phyloP scores from a whole-genome alignment of 805 yeast genomes.

The Scheffersomyces lignosus region DNA sequence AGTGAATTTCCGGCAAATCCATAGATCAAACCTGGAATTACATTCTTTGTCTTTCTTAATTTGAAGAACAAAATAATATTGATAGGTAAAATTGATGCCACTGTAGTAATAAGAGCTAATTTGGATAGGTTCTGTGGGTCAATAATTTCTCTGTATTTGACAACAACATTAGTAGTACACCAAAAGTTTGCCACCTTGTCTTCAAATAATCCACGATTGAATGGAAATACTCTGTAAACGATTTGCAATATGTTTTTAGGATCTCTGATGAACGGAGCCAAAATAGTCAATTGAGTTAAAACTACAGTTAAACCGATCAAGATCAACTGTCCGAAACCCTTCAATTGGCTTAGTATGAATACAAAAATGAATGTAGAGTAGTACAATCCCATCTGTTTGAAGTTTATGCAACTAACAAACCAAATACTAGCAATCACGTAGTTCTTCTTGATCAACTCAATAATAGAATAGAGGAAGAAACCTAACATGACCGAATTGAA shows the following conservation, averaged over 20 bases:
- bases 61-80: slow-evolving; percentile 11
- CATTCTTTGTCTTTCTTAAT: slow-evolving; percentile 8
- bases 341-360: slow-evolving; percentile 58
- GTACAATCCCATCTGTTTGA: slow-evolving; percentile 95
- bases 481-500: slow-evolving; percentile 95
- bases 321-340: slow-evolving; percentile 54
- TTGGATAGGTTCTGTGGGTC: slow-evolving; percentile 57
- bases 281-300: slow-evolving; percentile 47
- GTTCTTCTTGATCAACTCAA: slow-evolving; percentile 62
- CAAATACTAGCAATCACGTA: slow-evolving; percentile 68
- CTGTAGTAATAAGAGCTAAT: slow-evolving; percentile 55
- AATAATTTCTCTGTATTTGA: slow-evolving; percentile 66
- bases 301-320: slow-evolving; percentile 66
- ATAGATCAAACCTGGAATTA: slow-evolving; percentile 44
- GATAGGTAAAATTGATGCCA: slow-evolving; percentile 33
- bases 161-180: slow-evolving; percentile 84
- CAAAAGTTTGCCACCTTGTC: slow-evolving; percentile 97
- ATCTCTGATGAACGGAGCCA: slow-evolving; percentile 57
- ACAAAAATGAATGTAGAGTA: slow-evolving; percentile 88
- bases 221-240: slow-evolving; percentile 78
- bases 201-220: slow-evolving; percentile 90
- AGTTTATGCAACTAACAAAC: slow-evolving; percentile 75
- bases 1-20: slow-evolving; percentile 81
- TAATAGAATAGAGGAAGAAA: slow-evolving; percentile 65
- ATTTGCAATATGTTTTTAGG: slow-evolving; percentile 53